These are phyloP conservation scores for Podila horticola DNA, from an alignment of 192 early-diverging fungal species.

Conservation along the genomic window DNA sequence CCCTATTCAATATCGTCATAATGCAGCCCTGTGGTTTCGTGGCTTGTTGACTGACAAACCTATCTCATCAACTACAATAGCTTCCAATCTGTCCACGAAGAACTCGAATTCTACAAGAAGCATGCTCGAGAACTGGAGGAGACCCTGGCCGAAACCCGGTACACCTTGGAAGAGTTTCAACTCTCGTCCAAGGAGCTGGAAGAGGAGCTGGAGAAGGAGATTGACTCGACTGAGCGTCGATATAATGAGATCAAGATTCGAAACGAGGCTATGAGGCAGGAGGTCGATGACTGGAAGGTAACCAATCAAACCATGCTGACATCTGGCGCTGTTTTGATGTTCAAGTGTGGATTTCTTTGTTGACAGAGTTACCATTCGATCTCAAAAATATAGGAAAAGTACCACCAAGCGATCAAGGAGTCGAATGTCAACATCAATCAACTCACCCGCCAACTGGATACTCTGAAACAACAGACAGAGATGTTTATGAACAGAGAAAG, in stretches of 20 bases:
- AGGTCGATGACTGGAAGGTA: conserved; percentile 81
- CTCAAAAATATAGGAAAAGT: conserved; percentile 60
- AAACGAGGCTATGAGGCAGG: conserved; percentile 71
- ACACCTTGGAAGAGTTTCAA: conserved; percentile 73
- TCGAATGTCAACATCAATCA: conserved; percentile 72
- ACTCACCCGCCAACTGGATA: conserved; percentile 80
- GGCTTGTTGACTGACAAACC: too few relatives aligned
- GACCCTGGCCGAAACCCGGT: conserved; percentile 63
- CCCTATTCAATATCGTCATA: too few relatives aligned
- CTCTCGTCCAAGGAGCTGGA: conserved; percentile 74
- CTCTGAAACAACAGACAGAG: conserved; percentile 73
- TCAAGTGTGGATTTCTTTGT: too few relatives aligned
- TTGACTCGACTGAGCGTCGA: conserved; percentile 72
- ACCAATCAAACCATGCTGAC: background rate
- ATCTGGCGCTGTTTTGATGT: background rate
- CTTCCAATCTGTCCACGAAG: conserved; percentile 61
- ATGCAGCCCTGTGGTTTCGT: too few relatives aligned
- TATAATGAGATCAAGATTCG: conserved; percentile 70
- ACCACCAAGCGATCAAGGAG: conserved; percentile 71
- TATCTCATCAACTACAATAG: conserved; percentile 1
- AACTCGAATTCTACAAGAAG: conserved; percentile 73
- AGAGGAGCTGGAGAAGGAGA: conserved; percentile 77
- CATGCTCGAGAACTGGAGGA: conserved; percentile 61
- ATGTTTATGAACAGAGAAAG: conserved; percentile 76
- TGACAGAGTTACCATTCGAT: too few relatives aligned